Evolutionary conservation across 139 green algal genomes (phyloP), one percentile per base, ranked within the genome.

Genomic region (Coelastrella sp.): DNA sequence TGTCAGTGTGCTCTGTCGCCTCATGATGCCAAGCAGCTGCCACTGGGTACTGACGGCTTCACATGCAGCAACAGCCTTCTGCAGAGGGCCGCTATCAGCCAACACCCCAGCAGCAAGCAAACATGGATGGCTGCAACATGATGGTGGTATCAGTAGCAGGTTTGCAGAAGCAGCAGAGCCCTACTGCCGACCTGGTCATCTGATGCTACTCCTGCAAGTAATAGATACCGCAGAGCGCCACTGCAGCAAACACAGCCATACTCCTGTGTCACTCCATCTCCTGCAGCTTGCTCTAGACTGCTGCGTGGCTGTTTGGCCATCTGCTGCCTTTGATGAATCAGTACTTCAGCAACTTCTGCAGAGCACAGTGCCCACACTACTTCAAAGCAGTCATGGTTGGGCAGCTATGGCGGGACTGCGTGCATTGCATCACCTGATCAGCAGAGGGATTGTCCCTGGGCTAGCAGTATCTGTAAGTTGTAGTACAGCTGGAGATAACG

Each of bases 201-300:
- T 82, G 75, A 41, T 71, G 51, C 9, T 2, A 23, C 30, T 82
- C 50, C 35, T 82, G 53, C 5, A 71, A 23, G 15, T 82, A 9
- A 6, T 71, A 69, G 23, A 6, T 25, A 2, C 6, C 3, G 50
- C 75, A 41, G 51, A 71, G 35, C 75, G n/a, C 4, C n/a, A 13
- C 30, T 62, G 30, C 41, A 38, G 41, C 41, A 60, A 79, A 41
- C 71, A 62, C 8, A 5, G 25, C 27, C 71, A 60, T 25, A 79
- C 25, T 4, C 40, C 41, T 32, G n/a, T 8, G 15, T 11, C 11
- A 2, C 7, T 79, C 11, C 71, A 57, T 7, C n/a, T 79, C 19
- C 71, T 79, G 71, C 41, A 79, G 45, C 38, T 41, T 2, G 40
- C 41, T 1, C 13, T 79, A 9, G 71, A 79, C 71, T 79, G 71